Base-by-base conservation (phyloP, 208 protist species). In the Crithidia fasciculata region DNA sequence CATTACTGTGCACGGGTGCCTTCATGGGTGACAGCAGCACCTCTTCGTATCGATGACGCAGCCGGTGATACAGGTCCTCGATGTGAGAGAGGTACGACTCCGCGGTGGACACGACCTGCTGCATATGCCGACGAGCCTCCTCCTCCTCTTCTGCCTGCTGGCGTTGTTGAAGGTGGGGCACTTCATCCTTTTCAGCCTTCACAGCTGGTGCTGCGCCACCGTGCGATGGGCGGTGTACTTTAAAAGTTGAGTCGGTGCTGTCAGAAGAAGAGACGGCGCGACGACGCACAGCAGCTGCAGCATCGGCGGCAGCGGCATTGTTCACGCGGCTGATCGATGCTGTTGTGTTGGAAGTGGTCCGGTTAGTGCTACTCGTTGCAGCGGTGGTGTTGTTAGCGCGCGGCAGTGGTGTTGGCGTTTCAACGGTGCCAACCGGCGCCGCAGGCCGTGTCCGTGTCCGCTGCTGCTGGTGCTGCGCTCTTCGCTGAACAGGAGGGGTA, bases 21-120 rank as follows among this genome's bases (percentile, higher is more conserved):
- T 64, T 47, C 66, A 64, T 55, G 4, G 74, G 68, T 1, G 50
- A 68, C 6, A 41, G 16, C 28, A 68, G 15, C 67, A 91, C 73
- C 12, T 74, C 78, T 53, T 84, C 79, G 72, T 93, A 93, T n/a
- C 78, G 83, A 16, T 59, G 69, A 3, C 81, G 74, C 37, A 93
- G 52, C 5, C 67, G 78, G 10, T 77, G 74, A 59, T 90, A 90
- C 15, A 93, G 81, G 28, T 78, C 74, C 45, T 93, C 88, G 55
- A 93, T 89, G n/a, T 71, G 79, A 5, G 78, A 53, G 3, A 89
- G 45, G 50, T 83, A 86, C n/a, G 73, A 68, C 40, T 80, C 67
- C 4, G 79, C 82, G n/a, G 80, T 74, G 8, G 64, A 16, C 18
- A 84, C 28, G 6, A 56, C 69, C 9, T 15, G 40, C 10, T 68